A percentile compares a stretch with the other conserved stretches of the same genome.
phyloP scores from a whole-genome alignment of 495 filamentous ascomycete species.

The Penicillium parvum region DNA sequence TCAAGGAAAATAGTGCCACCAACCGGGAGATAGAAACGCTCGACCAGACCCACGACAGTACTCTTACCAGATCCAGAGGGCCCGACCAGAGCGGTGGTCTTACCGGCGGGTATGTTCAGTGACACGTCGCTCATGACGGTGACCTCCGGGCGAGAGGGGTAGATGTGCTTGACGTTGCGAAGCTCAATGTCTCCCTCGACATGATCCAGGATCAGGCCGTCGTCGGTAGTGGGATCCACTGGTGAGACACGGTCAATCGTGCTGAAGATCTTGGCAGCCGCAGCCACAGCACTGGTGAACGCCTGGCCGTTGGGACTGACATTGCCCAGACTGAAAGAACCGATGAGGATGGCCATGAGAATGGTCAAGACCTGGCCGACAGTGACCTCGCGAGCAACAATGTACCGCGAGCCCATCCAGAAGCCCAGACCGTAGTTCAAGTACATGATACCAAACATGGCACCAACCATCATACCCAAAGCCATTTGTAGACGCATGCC shows the following conservation, averaged over 20 bases:
- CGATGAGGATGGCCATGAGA: constrained; percentile 84
- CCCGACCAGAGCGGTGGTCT: constrained; percentile 82
- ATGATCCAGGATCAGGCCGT: constrained; percentile 63
- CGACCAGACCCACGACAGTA: constrained; percentile 86
- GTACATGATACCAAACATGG: constrained; percentile 79
- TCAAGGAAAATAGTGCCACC: constrained; percentile 76
- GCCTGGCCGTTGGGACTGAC: constrained; percentile 82
- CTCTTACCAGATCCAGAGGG: constrained; percentile 87
- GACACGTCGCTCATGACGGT: constrained; percentile 79
- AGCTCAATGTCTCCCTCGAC: constrained; percentile 78
- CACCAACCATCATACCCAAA: constrained; percentile 71
- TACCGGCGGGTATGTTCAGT: constrained; percentile 75
- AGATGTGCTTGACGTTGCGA: constrained; percentile 83
- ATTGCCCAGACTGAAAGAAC: constrained; percentile 86
- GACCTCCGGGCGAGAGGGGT: constrained; percentile 88
- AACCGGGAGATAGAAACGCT: constrained; percentile 89
- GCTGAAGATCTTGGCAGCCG: constrained; percentile 83
- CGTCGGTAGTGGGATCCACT: constrained; percentile 69
- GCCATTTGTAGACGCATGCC: constrained; percentile 70
- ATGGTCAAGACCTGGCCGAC: constrained; percentile 64
- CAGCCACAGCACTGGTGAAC: constrained; percentile 75
- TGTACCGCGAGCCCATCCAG: constrained; percentile 85
- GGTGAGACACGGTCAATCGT: constrained; percentile 91
- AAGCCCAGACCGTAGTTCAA: constrained; percentile 89
- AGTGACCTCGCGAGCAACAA: constrained; percentile 60